Evolutionary conservation across 495 filamentous ascomycete genomes (phyloP), one percentile per base, ranked within the genome.

Genomic region (Neurospora sp.): DNA sequence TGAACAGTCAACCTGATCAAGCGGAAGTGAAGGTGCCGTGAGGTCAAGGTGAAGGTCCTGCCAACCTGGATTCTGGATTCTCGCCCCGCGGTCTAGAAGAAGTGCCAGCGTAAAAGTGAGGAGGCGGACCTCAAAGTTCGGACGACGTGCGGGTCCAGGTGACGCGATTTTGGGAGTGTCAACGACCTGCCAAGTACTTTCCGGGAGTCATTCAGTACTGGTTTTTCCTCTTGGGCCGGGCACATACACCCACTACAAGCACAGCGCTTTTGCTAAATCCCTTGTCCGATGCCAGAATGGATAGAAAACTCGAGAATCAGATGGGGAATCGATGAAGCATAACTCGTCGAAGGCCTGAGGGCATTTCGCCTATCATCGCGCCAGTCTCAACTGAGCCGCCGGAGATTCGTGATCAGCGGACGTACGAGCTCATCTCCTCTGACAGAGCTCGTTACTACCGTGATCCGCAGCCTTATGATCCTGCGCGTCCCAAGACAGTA

Each of bases 191-290:
- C 42, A 46, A 46, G 42, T 46, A 46, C 42, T 46, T 46, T 46
- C 42, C 42, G 42, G 42, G 42, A 46, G 18, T 20, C 42, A 46
- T 46, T 20, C n/a, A 46, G 8, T n/a, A 46, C n/a, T 2, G n/a
- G 42, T 20, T 4, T 20, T n/a, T 18, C n/a, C 9, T 46, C 42
- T 46, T 46, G 18, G 42, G 42, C 42, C 42, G 35, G 35, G 35
- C 4, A 46, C 20, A 79, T 97, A 92, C 86, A 95, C 93, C 42
- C 94, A 97, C 79, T 96, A 98, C 91, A 97, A 31, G 31, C 31
- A 31, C 31, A 31, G 31, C 31, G 31, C 2, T 31, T 31, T 31
- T 31, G 31, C 31, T 31, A 31, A 31, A 31, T 31, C 31, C 31
- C 31, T 31, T 31, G 31, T 31, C 31, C 31, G 31, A 31, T 31